phyloP scores from a whole-genome alignment of 2,329 filamentous ascomycete species.

The Cercospora beticola region DNA sequence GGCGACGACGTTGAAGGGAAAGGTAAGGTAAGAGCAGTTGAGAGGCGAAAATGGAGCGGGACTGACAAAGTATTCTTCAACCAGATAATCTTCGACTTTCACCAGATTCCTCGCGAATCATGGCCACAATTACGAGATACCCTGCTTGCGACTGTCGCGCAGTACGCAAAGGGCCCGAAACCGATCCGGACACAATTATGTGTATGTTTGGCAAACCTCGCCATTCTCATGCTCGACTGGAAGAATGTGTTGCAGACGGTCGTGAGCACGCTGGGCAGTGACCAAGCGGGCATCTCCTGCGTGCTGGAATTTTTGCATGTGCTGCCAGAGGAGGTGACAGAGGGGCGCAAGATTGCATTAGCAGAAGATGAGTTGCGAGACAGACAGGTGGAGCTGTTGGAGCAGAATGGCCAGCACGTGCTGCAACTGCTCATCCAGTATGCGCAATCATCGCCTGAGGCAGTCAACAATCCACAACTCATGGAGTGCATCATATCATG shows the following conservation, averaged over 20 bases:
- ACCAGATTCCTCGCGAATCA: constrained; percentile 77
- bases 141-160: constrained; percentile 75
- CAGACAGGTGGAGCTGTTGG: constrained; percentile 84
- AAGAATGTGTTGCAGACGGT: constrained; percentile 86
- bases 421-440: constrained; percentile 86
- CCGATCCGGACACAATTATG: constrained; percentile 80
- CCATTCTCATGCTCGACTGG: constrained; percentile 95
- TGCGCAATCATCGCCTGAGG: constrained; percentile 85
- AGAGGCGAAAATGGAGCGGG: not conserved
- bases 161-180: constrained; percentile 78
- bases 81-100: constrained; percentile 93
- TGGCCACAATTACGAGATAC: constrained; percentile 78
- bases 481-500: constrained; percentile 96
- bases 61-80: constrained; percentile 9
- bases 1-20: constrained; percentile 94
- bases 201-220: constrained; percentile 89
- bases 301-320: constrained; percentile 96
- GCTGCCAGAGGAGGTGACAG: constrained; percentile 96
- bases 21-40: constrained; percentile 59
- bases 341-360: constrained; percentile 98
- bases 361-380: constrained; percentile 91
- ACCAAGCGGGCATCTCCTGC: constrained; percentile 76
- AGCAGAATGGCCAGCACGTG: constrained; percentile 86
- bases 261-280: constrained; percentile 72
- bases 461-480: constrained; percentile 82